A percentile compares a stretch with the other conserved stretches of the same genome.
Conservation (phyloP, 2,329 filamentous ascomycete genomes). For the Ceratocystis lukuohia region DNA sequence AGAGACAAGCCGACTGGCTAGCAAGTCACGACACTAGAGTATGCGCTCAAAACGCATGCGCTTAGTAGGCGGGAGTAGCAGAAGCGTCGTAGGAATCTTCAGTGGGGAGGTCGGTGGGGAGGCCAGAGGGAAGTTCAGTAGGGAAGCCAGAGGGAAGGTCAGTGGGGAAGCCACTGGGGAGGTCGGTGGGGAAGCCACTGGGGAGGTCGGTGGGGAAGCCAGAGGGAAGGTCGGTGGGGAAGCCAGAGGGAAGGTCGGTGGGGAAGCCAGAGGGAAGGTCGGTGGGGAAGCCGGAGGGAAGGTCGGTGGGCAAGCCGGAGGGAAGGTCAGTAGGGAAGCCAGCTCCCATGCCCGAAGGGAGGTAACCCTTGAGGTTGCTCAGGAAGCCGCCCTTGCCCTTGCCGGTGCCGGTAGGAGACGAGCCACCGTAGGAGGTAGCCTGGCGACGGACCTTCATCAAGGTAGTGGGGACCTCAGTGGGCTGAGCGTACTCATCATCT, state of each 20-base stretch:
- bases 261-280: background rate
- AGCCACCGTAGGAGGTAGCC: background rate
- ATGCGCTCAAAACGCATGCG: too few relatives aligned
- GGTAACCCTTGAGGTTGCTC: background rate
- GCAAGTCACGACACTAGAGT: background rate
- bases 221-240: background rate
- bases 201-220: constrained; percentile 5
- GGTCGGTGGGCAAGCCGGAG: background rate
- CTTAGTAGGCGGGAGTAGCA: background rate
- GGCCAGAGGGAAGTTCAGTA: background rate
- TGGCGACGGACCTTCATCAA: constrained; percentile 12
- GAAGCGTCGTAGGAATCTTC: background rate
- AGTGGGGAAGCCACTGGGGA: constrained; percentile 6
- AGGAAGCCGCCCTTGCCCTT: background rate
- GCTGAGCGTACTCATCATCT: background rate
- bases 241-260: background rate
- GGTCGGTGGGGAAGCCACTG: background rate
- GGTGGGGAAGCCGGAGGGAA: background rate
- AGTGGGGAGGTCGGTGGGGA: constrained; percentile 1
- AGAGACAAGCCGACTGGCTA: background rate
- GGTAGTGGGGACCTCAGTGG: constrained; percentile 8
- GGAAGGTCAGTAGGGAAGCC: background rate
- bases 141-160: background rate
- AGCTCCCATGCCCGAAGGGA: background rate
- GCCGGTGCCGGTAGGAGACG: background rate